Percentiles rank a stretch among this genome's conserved stretches.
Evolutionary conservation across 2,329 filamentous ascomycete genomes (phyloP).

Genomic region (Thermomyces lanuginosus): DNA sequence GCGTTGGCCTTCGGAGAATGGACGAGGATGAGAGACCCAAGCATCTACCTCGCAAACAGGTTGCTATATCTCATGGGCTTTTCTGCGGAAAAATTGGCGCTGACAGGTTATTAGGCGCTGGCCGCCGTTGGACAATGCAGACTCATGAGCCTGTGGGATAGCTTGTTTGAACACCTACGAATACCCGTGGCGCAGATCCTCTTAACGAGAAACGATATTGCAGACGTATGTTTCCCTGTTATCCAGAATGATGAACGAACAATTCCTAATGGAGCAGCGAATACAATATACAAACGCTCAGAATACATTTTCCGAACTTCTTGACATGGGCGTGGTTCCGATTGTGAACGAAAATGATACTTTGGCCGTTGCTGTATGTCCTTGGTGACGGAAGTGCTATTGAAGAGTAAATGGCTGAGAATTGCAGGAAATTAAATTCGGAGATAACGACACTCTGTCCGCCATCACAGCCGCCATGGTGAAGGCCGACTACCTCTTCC

Average conservation of each 20-base stretch:
- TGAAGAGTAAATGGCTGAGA: conserved; percentile 2
- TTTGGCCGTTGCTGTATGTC: conserved; percentile 56
- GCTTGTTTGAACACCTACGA: conserved; percentile 68
- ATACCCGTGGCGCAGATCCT: conserved; percentile 92
- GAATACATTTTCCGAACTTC: conserved; percentile 77
- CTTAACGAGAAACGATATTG: conserved; percentile 87
- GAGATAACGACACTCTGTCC: conserved; percentile 93
- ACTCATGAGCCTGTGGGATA: conserved; percentile 90
- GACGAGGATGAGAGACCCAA: conserved; percentile 75
- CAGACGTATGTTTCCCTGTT: conserved; percentile 47
- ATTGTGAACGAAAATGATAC: conserved; percentile 99
- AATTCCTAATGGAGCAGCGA: conserved; percentile 34
- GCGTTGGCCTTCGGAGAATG: conserved; percentile 81
- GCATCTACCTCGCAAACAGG: conserved; percentile 74
- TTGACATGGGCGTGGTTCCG: conserved; percentile 90
- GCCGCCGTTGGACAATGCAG: conserved; percentile 93
- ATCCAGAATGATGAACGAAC: neutral
- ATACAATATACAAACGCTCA: conserved; percentile 93
- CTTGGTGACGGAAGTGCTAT: neutral
- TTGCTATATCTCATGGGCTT: conserved; percentile 12
- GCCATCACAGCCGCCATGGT: conserved; percentile 97
- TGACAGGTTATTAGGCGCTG: conserved; percentile 43
- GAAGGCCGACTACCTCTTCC: conserved; percentile 85
- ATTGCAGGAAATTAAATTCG: conserved; percentile 79
- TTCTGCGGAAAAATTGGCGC: conserved; percentile 1